These are phyloP conservation scores for Fraxinus nigra DNA, from an alignment of 305 asterid species.

Conservation along the genomic window DNA sequence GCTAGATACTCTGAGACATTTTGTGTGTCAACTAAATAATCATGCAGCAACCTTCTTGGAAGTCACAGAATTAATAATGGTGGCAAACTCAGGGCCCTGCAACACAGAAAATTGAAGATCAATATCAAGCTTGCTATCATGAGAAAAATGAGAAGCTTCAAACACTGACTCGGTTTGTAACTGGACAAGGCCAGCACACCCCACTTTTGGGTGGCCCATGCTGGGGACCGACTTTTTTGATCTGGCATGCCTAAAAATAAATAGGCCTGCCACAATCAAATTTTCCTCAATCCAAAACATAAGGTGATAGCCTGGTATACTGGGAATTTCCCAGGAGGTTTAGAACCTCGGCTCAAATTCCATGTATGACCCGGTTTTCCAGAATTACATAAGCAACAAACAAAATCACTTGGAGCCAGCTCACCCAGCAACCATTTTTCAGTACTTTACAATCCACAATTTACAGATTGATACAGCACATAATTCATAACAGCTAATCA, in stretches of 20 bases:
- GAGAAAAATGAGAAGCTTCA: not conserved
- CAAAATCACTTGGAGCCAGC: not conserved
- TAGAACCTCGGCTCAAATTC: not conserved
- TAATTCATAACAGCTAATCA: not conserved
- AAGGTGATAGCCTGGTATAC: not conserved
- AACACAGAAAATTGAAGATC: slow-evolving; percentile 21
- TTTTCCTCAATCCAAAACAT: not conserved
- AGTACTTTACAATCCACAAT: not conserved
- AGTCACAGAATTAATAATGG: slow-evolving; percentile 80
- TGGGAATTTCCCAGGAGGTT: not conserved
- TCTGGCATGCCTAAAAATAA: not conserved
- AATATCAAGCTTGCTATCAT: not conserved
- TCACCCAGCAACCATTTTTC: not conserved
- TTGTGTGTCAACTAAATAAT: slow-evolving; percentile 23
- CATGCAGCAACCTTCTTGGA: slow-evolving; percentile 87
- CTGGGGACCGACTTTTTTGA: not conserved
- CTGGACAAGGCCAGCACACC: not conserved
- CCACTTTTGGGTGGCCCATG: not conserved
- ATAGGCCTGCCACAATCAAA: not conserved
- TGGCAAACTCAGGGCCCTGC: slow-evolving; percentile 88
- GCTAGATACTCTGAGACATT: slow-evolving; percentile 37
- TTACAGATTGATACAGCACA: not conserved
- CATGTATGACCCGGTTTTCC: not conserved
- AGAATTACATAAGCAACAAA: not conserved
- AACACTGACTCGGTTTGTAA: not conserved